A percentile compares a stretch with the other conserved stretches of the same genome.
Evolutionary conservation across 2,329 filamentous ascomycete genomes (phyloP).

Genomic region (Cryphonectria radicalis): DNA sequence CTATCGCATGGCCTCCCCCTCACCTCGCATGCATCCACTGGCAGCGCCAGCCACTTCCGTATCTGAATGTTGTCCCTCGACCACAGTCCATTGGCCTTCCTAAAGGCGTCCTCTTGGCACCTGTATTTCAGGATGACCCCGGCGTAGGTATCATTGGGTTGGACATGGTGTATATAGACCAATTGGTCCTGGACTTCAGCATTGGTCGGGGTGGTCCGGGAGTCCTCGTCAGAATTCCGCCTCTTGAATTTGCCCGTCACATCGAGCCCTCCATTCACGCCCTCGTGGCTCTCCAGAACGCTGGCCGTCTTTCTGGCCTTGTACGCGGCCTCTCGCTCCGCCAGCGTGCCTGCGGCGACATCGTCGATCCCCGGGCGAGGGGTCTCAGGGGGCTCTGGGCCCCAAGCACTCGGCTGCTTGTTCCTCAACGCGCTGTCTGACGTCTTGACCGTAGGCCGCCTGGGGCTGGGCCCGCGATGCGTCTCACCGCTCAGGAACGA

Average conservation of each 20-base stretch:
- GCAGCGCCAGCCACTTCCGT: constrained; percentile 78
- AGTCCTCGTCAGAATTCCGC: constrained; percentile 69
- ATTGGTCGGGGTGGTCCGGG: constrained; percentile 46
- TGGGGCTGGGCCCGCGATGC: constrained; percentile 36
- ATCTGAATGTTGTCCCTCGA: constrained; percentile 88
- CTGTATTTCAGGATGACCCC: constrained; percentile 90
- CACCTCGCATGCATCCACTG: constrained; percentile 85
- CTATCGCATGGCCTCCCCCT: constrained; percentile 73
- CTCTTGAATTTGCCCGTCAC: constrained; percentile 63
- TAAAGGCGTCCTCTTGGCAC: constrained; percentile 80
- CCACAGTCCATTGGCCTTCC: constrained; percentile 93
- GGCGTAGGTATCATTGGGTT: constrained; percentile 82
- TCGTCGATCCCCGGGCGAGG: constrained; percentile 47
- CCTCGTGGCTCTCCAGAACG: constrained; percentile 64
- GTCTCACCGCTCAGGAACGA: constrained; percentile 44
- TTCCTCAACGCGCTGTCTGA: constrained; percentile 34
- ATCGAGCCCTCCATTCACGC: constrained; percentile 62
- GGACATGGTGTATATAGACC: constrained; percentile 88
- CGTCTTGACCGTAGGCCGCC: constrained; percentile 39
- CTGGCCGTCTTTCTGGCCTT: constrained; percentile 62
- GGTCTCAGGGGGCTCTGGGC: constrained; percentile 51
- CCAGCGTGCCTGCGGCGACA: constrained; percentile 59
- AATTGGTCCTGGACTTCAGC: constrained; percentile 74
- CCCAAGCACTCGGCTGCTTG: constrained; percentile 47
- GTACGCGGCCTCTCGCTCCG: constrained; percentile 57